Evolutionary conservation across 2,329 filamentous ascomycete genomes (phyloP), one percentile per base, ranked within the genome.

Genomic region (Stachybotrys chlorohalonatus): DNA sequence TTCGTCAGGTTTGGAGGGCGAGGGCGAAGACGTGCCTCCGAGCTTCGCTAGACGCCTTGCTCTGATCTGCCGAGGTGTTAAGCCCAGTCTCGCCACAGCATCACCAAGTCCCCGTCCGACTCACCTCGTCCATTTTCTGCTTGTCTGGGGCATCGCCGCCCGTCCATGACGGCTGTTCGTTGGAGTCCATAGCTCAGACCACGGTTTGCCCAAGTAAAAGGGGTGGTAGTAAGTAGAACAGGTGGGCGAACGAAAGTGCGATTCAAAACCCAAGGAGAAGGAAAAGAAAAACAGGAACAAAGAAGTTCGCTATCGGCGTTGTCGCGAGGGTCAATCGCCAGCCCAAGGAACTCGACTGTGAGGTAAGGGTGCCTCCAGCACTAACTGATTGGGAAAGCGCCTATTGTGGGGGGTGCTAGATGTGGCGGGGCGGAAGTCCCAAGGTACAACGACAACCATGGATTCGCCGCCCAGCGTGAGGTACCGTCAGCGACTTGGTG

Each of bases 91-190:
- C 15, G 36, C 36, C 36, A 24, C 13, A 3, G 9, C 36, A 42
- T 42, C 36, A 6, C 11, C 39, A 47, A 52, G 54, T 55, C 30
- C 59, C 52, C 57, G 52, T 58, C 54, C 55, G 53, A 57, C 68
- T 64, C 66, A 75, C 78, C 75, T 80, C 75, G 57, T 80, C 79
- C 78, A 82, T 82, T 65, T 78, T 81, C 65, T 81, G 78, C 63
- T 77, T 75, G 62, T 82, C 79, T 24, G 80, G 80, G 56, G 77
- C 80, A 62, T 82, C 80, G 51, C 71, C 71, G 61, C 69, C 69
- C 48, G 66, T 63, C 60, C 68, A 68, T 24, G 70, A 67, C 17
- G 66, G 70, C 60, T 73, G 71, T 55, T 76, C 71, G 66, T 73
- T 73, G 13, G 75, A 70, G 59, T 80, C 76, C 78, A 80, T 72